Base-by-base conservation (phyloP, 495 filamentous ascomycete genomes). In the Tuber calosporum region DNA sequence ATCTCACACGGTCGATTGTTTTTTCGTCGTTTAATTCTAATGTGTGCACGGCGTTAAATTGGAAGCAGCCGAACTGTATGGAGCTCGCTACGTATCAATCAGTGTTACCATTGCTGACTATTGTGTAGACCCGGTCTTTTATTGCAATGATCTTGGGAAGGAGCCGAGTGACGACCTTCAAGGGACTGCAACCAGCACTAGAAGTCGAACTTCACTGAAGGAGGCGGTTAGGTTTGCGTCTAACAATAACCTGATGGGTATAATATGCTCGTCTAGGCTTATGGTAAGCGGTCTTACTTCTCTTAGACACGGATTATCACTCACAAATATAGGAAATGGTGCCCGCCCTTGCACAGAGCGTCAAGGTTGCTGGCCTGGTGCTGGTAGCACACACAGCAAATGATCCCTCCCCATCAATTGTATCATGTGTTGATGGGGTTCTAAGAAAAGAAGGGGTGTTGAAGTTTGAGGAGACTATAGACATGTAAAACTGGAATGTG, bases 11-110 rank as follows among this genome's bases (percentile, higher is more conserved):
- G 30, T 93, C 90, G 13, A 89, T 99, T 62, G 92, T 98, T 36
- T 97, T 98, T 82, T 94, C 92, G 73, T 93, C 91, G 9, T 96
- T 93, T 76, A 97, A 97, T 81, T 84, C 90, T 17, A 91, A 90
- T 77, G 88, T 98, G 40, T 99, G 95, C 82, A 93, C 91, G 45
- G 93, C 94, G 5, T 80, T 99, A 70, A 98, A 98, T 82, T 99
- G 96, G 96, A 99, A 99, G 83, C 95, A 99, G 82, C 95, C 95
- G 17, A 99, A 98, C 77, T 99, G 90, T 92, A 83, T 84, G 88
- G 45, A 34, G 30, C 34, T 43, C 1, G 17, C 22, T 26, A 66
- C 19, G 37, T 22, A 38, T 45, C 37, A 38, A 26, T 37, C 11
- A 8, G 15, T 48, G 7, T 40, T n/a, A 9, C 37, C 9, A 38